Conservation (phyloP, 2,329 filamentous ascomycete genomes). For the Ophioceras dolichostomum region DNA sequence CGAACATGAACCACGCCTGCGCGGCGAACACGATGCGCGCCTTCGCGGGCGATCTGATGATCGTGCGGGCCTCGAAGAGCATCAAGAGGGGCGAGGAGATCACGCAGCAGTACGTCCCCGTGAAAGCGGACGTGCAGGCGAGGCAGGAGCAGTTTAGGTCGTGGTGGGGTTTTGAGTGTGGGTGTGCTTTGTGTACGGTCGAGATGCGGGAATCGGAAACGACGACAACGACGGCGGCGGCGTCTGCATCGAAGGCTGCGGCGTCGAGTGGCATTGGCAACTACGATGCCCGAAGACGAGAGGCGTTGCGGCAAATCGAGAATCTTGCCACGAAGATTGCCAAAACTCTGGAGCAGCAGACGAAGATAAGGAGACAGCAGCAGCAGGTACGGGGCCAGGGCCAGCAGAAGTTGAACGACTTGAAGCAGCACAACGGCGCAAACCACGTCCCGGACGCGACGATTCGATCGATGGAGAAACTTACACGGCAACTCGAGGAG, state of each 20-base stretch:
- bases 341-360: neutral
- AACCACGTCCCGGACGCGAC: conserved; percentile 16
- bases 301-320: conserved; percentile 5
- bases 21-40: conserved; percentile 17
- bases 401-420: too few relatives aligned
- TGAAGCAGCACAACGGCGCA: too few relatives aligned
- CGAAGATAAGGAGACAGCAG: conserved; percentile 4
- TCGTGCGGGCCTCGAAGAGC: conserved; percentile 21
- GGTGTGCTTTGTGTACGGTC: conserved; percentile 21
- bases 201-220: too few relatives aligned
- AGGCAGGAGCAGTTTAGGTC: conserved; percentile 14
- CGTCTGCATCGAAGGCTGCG: conserved; percentile 6
- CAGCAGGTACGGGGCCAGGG: too few relatives aligned
- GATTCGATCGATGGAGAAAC: conserved; percentile 17
- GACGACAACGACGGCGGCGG: neutral
- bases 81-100: conserved; percentile 24
- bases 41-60: conserved; percentile 18
- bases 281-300: conserved; percentile 4
- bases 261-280: conserved; percentile 3
- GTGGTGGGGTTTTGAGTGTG: conserved; percentile 27
- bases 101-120: conserved; percentile 23
- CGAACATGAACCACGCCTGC: conserved; percentile 17
- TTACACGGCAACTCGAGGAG: conserved; percentile 17
- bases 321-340: conserved; percentile 7
- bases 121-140: conserved; percentile 14